phyloP scores from a whole-genome alignment of 2,329 filamentous ascomycete genomes.

The Clarireedia monteithiana region DNA sequence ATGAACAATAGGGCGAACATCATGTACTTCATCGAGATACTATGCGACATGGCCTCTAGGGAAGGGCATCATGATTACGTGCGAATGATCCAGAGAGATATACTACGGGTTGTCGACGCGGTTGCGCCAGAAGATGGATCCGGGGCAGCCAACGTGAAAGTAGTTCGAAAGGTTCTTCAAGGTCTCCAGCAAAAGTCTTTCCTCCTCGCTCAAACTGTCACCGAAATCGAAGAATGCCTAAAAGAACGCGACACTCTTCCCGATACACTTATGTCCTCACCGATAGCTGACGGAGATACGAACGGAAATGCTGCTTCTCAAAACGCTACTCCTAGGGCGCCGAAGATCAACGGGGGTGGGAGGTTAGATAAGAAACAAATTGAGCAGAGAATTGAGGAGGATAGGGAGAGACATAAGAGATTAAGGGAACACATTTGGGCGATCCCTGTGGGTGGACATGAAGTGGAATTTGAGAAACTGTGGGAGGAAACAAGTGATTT shows the following conservation, averaged over 20 bases:
- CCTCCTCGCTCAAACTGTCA: conserved; percentile 65
- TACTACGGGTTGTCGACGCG: conserved; percentile 82
- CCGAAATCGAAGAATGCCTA: conserved; percentile 75
- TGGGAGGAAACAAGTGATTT: conserved; percentile 86
- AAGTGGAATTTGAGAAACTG: conserved; percentile 63
- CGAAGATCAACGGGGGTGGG: conserved; percentile 5
- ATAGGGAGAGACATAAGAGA: conserved; percentile 88
- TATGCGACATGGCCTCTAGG: conserved; percentile 57
- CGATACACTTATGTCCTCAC: conserved; percentile 10
- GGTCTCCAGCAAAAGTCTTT: conserved; percentile 64
- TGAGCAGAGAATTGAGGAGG: conserved; percentile 94
- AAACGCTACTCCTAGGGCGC: conserved; percentile 1
- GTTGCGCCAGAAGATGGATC: conserved; percentile 82
- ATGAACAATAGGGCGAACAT: conserved; percentile 98
- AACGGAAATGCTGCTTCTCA: conserved; percentile 18
- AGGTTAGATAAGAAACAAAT: conserved; percentile 78
- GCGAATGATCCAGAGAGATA: conserved; percentile 91
- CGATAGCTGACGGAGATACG: conserved; percentile 11
- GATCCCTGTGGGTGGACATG: conserved; percentile 47
- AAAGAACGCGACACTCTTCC: conserved; percentile 50
- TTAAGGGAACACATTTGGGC: conserved; percentile 91
- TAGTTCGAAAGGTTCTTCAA: conserved; percentile 71
- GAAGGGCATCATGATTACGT: conserved; percentile 77
- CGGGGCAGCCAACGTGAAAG: conserved; percentile 88
- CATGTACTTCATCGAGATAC: conserved; percentile 97